Percentiles rank a stretch among this genome's conserved stretches.
Evolutionary conservation across 257 asterid species (phyloP).

Genomic region (Osmanthus fragrans): DNA sequence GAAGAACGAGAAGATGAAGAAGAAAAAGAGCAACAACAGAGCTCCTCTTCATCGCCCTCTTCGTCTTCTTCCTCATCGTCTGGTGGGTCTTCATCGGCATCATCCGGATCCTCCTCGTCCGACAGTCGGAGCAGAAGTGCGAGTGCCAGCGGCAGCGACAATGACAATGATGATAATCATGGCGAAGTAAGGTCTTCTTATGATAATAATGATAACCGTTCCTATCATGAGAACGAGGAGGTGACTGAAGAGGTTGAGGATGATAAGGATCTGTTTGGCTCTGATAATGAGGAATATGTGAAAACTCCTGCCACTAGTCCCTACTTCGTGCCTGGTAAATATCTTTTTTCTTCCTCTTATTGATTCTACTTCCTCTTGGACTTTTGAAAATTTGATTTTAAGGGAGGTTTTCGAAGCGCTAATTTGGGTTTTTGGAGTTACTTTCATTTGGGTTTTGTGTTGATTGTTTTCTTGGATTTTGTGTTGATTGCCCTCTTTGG

Average conservation of each 20-base stretch:
- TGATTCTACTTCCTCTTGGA: neutral
- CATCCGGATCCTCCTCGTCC: conserved; percentile 56
- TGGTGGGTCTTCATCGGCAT: conserved; percentile 52
- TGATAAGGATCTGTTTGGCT: conserved; percentile 86
- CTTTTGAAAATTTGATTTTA: neutral
- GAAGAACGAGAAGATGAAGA: conserved; percentile 33
- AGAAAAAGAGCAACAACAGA: conserved; percentile 36
- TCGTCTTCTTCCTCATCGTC: conserved; percentile 55
- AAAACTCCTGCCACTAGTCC: conserved; percentile 67
- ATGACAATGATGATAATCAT: conserved; percentile 42
- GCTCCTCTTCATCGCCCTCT: conserved; percentile 50
- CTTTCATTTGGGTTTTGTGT: neutral
- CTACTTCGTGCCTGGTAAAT: conserved; percentile 75
- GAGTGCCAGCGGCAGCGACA: conserved; percentile 36
- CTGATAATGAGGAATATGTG: conserved; percentile 81
- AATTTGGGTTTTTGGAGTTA: conserved; percentile 10
- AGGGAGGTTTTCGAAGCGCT: neutral
- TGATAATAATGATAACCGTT: conserved; percentile 21
- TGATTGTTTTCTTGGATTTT: conserved; percentile 2
- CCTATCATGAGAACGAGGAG: conserved; percentile 34
- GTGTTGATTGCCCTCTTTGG: neutral
- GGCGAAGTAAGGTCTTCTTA: conserved; percentile 57
- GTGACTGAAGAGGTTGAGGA: conserved; percentile 39
- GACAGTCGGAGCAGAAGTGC: conserved; percentile 57
- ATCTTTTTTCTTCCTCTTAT: neutral